Evolutionary conservation across 1,284 basidiomycete species (phyloP), one percentile per base, ranked within the genome.

Genomic region (Cryptococcus sp.): DNA sequence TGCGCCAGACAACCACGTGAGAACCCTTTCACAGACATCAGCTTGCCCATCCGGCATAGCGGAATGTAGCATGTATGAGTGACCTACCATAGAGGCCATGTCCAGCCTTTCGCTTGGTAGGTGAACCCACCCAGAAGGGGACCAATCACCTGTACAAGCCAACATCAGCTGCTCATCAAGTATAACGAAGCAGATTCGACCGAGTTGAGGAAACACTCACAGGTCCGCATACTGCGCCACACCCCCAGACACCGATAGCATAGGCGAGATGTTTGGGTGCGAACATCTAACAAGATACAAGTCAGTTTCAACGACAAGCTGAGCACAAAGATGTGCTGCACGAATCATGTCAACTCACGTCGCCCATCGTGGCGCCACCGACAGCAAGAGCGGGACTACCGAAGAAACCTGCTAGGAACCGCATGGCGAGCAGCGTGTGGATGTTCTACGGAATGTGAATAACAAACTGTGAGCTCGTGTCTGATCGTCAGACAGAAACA

Each of bases 371-470:
- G 1, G 72, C 74, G 17, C 72, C 74, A 38, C 72, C 73, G 0
- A 73, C 74, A 8, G 74, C 69, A 17, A 76, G 61, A 20, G 72
- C 65, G 8, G 74, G 74, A n/a, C 66, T 68, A 35, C 73, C 73
- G 38, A 72, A 67, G 66, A 76, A 75, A 17, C 74, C 74, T 44
- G 71, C 64, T 13, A 73, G 50, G 61, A 73, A 74, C 20, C 69
- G 62, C 35, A 65, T 60, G 10, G 64, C 65, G 23, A 71, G 64
- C 20, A 71, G 48, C n/a, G 65, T 67, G 17, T 65, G 59, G 56
- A 71, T 65, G 47, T 56, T 60, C 53, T 52, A 65, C 70, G 71
- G 39, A 56, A 49, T 48, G 66, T 71, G 71, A 41, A 72, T 65
- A 17, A 71, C 56, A 17, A 31, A 2, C 5, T 35, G 31, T 35